phyloP scores from a whole-genome alignment of 2,329 filamentous ascomycete genomes.

The Exophiala viscosa region DNA sequence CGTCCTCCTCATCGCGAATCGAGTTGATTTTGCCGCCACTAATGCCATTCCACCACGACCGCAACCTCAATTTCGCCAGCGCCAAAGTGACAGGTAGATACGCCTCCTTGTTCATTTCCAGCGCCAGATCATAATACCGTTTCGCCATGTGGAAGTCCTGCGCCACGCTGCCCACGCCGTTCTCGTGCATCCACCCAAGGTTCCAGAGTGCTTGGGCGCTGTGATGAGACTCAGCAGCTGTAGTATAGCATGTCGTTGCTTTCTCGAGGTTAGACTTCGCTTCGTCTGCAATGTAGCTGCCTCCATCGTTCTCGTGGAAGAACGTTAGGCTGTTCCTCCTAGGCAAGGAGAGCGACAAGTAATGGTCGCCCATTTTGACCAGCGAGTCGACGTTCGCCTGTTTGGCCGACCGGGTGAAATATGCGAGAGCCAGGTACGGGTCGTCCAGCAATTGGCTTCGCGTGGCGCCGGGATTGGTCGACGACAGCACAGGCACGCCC shows the following conservation, averaged over 20 bases:
- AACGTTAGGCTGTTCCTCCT: neutral
- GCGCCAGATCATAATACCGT: conserved; percentile 86
- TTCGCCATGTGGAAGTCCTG: conserved; percentile 98
- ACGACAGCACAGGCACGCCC: conserved; percentile 50
- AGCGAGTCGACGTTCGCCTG: conserved; percentile 91
- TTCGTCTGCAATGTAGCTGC: conserved; percentile 6
- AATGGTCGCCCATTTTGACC: conserved; percentile 98
- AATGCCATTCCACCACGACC: conserved; percentile 92
- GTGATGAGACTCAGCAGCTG: conserved; percentile 84
- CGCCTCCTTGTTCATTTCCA: conserved; percentile 87
- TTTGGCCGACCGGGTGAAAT: conserved; percentile 91
- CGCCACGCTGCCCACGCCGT: conserved; percentile 75
- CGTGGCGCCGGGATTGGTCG: conserved; percentile 39
- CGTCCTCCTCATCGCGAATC: conserved; percentile 69
- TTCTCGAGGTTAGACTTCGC: conserved; percentile 66
- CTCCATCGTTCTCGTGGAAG: neutral
- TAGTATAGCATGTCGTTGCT: conserved; percentile 87
- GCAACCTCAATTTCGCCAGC: conserved; percentile 74
- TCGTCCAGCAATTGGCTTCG: conserved; percentile 51
- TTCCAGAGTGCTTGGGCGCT: conserved; percentile 97
- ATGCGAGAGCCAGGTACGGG: conserved; percentile 70
- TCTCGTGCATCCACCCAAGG: conserved; percentile 99
- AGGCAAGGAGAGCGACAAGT: conserved; percentile 53
- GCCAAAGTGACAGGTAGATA: conserved; percentile 90
- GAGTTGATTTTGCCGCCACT: conserved; percentile 88